These are phyloP conservation scores for Xylaria hypoxylon DNA, from an alignment of 2,329 filamentous ascomycete genomes.

Conservation along the genomic window DNA sequence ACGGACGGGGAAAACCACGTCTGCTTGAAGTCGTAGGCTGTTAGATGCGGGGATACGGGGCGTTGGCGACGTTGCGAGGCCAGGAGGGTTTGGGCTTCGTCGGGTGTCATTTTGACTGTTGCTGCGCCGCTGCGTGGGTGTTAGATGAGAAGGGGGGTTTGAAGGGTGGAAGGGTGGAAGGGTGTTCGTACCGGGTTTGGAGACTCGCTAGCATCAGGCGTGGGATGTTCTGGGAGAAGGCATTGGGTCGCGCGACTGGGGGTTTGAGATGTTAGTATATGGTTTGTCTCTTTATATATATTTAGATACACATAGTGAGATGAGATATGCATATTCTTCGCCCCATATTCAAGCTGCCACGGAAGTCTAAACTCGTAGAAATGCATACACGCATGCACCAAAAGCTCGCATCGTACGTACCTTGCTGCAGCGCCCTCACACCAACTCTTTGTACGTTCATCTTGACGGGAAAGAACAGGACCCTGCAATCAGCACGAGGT, in stretches of 20 bases:
- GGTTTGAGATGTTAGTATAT: constrained; percentile 41
- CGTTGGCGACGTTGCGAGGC: constrained; percentile 82
- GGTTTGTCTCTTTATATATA: background rate
- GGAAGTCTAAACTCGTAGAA: no score
- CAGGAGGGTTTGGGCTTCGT: constrained; percentile 74
- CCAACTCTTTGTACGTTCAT: constrained; percentile 71
- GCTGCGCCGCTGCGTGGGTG: constrained; percentile 61
- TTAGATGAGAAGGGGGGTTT: background rate
- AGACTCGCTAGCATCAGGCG: constrained; percentile 58
- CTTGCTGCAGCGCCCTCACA: constrained; percentile 69
- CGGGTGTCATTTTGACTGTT: constrained; percentile 67
- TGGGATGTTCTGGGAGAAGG: constrained; percentile 61
- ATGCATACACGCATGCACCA: background rate
- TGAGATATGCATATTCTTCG: no score
- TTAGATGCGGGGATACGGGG: constrained; percentile 85
- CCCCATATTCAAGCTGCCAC: no score
- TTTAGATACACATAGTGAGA: no score
- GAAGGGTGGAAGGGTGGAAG: constrained; percentile 10
- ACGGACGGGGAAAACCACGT: constrained; percentile 81
- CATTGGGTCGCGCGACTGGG: constrained; percentile 59
- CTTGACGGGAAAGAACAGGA: constrained; percentile 17
- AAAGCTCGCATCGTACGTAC: constrained; percentile 53
- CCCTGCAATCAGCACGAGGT: background rate
- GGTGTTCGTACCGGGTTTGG: constrained; percentile 60
- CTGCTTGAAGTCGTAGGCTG: constrained; percentile 87